Evolutionary conservation across 2,329 filamentous ascomycete species (phyloP), one percentile per base, ranked within the genome.

Genomic region (Talaromyces sp.): DNA sequence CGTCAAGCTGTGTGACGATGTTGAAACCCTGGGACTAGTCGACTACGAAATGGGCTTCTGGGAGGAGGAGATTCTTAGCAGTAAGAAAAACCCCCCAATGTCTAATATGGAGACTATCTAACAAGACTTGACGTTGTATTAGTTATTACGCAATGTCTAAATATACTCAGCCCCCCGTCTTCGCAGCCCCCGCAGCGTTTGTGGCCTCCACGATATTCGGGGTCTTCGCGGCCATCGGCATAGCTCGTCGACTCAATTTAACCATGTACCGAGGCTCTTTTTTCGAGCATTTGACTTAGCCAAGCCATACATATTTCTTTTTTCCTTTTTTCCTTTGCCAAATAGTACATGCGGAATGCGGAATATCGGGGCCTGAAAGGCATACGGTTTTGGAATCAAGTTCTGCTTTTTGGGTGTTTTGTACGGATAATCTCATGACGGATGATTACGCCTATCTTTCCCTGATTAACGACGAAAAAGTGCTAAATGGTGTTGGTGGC

Each of bases 1-100:
- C 31, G 83, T 96, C 59, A 84, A 87, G 56, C 80, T 96, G 56
- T 96, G 92, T 72, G 92, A 97, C 72, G 85, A 85, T 56, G 84
- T 97, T 63, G 93, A 97, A 74, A 88, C 89, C 66, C 88, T 95
- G 71, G 94, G 94, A n/a, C 79, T 99, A 54, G 91, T 99, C 11
- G 94, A 99, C 77, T 99, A 97, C 73, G 89, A 97, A 70, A 95
- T 96, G 78, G 94, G 94, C 9, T 90, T 97, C 27, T 95, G 91
- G 85, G 94, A 97, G 75, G 92, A 97, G 71, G 87, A 90, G 70
- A 97, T 97, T 67, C 85, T 94, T 67, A 84, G 85, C 61, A 83
- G 92, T 96, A 80, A 76, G 90, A 19, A 38, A 50, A 11, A 32
- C n/a, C n/a, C 17, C 7, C 24, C 27, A 21, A 31, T 26, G n/a